phyloP scores from a whole-genome alignment of 2,329 filamentous ascomycete species.

The Monilinia fructigena region DNA sequence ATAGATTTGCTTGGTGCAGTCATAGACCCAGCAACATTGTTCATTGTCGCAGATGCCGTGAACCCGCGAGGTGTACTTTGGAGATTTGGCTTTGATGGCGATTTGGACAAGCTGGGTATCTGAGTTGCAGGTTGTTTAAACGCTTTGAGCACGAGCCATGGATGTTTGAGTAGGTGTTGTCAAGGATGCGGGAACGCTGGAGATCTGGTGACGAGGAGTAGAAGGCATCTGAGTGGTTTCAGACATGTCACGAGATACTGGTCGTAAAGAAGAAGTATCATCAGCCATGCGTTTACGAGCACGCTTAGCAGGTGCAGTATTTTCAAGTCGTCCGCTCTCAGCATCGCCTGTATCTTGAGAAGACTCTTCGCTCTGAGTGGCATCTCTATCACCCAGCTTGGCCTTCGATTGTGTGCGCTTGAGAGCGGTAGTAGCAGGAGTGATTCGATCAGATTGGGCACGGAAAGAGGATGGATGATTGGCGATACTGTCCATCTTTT shows the following conservation, averaged over 20 bases:
- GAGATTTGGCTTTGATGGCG: constrained; percentile 52
- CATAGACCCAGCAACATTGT: constrained; percentile 42
- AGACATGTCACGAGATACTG: constrained; percentile 50
- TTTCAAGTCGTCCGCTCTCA: constrained; percentile 35
- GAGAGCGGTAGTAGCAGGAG: constrained; percentile 48
- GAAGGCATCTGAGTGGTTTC: constrained; percentile 43
- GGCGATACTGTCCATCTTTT: constrained; percentile 96
- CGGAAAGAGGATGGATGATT: constrained; percentile 80
- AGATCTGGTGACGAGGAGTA: constrained; percentile 46
- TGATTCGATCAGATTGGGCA: constrained; percentile 52
- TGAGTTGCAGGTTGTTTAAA: constrained; percentile 52
- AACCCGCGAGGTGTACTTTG: constrained; percentile 48
- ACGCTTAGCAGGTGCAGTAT: constrained; percentile 61
- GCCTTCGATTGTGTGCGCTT: constrained; percentile 60
- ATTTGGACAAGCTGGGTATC: constrained; percentile 50
- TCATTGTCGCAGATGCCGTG: constrained; percentile 55
- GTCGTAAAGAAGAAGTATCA: constrained; percentile 66
- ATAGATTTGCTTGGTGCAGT: constrained; percentile 35
- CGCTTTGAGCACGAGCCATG: constrained; percentile 58
- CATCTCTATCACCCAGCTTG: constrained; percentile 58
- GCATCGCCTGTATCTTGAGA: constrained; percentile 18
- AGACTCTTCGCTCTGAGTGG: constrained; percentile 30
- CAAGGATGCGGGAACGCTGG: constrained; percentile 53
- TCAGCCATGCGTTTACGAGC: constrained; percentile 65
- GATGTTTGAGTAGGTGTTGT: constrained; percentile 80